A percentile compares a stretch with the other conserved stretches of the same genome.
These are phyloP conservation scores for Eucalyptus globulus DNA, from an alignment of 345 rosid genomes.

Conservation along the genomic window DNA sequence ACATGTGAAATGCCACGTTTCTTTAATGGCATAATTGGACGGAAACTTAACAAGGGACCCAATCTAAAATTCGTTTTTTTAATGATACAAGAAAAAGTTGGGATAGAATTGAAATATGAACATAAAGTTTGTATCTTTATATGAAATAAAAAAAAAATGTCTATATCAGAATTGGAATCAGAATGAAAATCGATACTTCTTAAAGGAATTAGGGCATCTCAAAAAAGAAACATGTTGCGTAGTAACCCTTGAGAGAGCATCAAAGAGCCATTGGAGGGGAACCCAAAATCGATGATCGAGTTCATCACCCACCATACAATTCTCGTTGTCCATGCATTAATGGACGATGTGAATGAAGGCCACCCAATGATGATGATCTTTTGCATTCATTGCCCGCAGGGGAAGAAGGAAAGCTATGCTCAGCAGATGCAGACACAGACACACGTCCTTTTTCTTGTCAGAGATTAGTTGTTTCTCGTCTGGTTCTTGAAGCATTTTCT, in stretches of 20 bases:
- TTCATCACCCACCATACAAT: background rate
- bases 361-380: background rate
- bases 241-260: background rate
- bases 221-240: background rate
- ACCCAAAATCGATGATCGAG: background rate
- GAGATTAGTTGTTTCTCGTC: background rate
- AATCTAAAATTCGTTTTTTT: background rate
- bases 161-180: accelerated
- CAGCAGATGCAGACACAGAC: background rate
- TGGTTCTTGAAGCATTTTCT: background rate
- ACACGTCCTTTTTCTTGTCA: background rate
- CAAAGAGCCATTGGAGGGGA: background rate
- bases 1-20: background rate
- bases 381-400: background rate
- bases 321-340: background rate
- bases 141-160: background rate
- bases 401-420: background rate
- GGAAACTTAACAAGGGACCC: background rate
- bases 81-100: background rate
- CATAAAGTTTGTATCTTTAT: background rate
- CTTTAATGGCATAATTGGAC: background rate
- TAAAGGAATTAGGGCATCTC: background rate
- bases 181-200: accelerated
- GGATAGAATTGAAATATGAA: background rate
- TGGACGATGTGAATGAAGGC: background rate